phyloP scores from a whole-genome alignment of 192 early-diverging fungal species.

The Borealophlyctis nickersoniae region DNA sequence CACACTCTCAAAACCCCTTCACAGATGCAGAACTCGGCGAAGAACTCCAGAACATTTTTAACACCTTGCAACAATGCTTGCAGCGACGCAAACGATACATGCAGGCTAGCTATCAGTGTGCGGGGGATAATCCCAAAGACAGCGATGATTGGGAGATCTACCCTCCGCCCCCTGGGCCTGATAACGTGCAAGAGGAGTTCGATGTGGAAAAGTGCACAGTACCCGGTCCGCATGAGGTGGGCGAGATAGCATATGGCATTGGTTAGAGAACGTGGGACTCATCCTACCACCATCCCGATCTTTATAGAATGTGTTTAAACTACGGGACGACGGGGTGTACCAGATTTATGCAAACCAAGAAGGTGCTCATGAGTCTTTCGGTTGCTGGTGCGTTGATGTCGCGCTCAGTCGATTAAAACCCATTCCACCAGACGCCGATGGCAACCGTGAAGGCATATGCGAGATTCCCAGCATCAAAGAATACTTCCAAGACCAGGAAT shows the following conservation, averaged over 20 bases:
- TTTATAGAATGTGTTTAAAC: slow-evolving; percentile 28
- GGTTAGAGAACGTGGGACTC: too few species aligned
- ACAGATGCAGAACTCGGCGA: slow-evolving; percentile 54
- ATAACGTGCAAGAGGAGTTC: slow-evolving; percentile 52
- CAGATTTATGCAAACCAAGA: slow-evolving; percentile 44
- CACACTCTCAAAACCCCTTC: too few species aligned
- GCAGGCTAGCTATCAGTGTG: slow-evolving; percentile 56
- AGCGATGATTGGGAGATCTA: slow-evolving; percentile 75
- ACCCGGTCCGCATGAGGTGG: slow-evolving; percentile 24
- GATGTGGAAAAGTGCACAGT: slow-evolving; percentile 40
- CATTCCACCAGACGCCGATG: slow-evolving; percentile 7
- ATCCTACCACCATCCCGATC: too few species aligned
- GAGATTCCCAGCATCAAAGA: slow-evolving; percentile 72
- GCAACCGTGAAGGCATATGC: neutral
- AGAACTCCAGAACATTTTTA: slow-evolving; percentile 64
- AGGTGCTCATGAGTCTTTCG: slow-evolving; percentile 17
- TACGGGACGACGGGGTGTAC: slow-evolving; percentile 63
- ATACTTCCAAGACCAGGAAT: slow-evolving; percentile 85
- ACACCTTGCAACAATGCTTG: slow-evolving; percentile 67
- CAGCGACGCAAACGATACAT: slow-evolving; percentile 85
- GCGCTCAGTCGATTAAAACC: neutral
- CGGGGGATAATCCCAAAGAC: slow-evolving; percentile 84
- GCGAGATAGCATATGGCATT: too few species aligned
- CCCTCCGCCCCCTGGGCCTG: slow-evolving; percentile 75
- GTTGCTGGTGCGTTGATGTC: neutral